These are phyloP conservation scores for Neurospora sp. DNA, from an alignment of 495 filamentous ascomycete species.

Conservation along the genomic window DNA sequence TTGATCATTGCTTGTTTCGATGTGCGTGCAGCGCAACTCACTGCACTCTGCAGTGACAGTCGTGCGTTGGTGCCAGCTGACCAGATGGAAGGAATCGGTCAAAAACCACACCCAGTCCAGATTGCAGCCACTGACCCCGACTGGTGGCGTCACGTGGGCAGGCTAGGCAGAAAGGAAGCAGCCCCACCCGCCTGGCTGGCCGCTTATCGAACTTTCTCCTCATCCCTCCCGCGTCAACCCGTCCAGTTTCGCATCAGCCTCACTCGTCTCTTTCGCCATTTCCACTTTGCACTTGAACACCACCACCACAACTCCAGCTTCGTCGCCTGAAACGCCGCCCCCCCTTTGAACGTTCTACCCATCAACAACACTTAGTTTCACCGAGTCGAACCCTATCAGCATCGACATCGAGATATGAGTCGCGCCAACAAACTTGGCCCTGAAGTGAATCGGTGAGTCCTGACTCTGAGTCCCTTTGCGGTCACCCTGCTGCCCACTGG, in stretches of 20 bases:
- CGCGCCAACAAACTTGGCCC: slow-evolving; percentile 82
- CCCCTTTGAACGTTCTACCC: slow-evolving; percentile 7
- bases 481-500: neutral
- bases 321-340: neutral
- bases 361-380: slow-evolving; percentile 7
- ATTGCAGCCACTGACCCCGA: neutral
- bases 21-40: neutral
- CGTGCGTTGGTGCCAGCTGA: neutral
- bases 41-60: neutral
- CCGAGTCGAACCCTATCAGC: slow-evolving; percentile 16
- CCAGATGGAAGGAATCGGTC: neutral
- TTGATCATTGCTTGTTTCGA: neutral
- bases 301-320: neutral
- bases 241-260: slow-evolving; percentile 17
- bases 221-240: slow-evolving; percentile 23
- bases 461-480: slow-evolving; percentile 25
- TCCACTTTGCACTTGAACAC: slow-evolving; percentile 3
- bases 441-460: slow-evolving; percentile 83
- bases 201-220: slow-evolving; percentile 25
- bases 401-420: slow-evolving; percentile 57
- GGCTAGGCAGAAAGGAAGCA: slow-evolving; percentile 8
- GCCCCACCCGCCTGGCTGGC: slow-evolving; percentile 8
- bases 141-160: slow-evolving; percentile 18
- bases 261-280: slow-evolving; percentile 5
- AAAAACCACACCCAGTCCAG: neutral